Conservation (phyloP, 805 yeast genomes). For the Hanseniaspora clermontiae region DNA sequence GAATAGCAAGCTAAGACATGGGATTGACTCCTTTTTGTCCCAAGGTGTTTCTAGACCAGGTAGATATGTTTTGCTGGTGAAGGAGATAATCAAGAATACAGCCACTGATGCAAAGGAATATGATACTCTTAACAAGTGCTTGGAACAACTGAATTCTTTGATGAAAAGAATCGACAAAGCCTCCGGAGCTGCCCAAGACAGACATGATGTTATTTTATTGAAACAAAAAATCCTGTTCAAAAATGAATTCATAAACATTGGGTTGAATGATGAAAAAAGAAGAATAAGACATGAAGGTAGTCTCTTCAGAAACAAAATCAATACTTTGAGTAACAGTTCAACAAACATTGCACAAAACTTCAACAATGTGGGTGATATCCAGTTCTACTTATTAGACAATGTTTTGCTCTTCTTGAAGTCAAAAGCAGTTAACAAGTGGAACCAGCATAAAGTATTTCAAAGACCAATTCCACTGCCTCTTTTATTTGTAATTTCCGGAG, state of each 20-base stretch:
- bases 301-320: conserved; percentile 25
- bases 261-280: conserved; percentile 68
- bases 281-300: conserved; percentile 39
- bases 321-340: conserved; percentile 1
- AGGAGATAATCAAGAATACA: conserved; percentile 73
- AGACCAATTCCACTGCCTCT: conserved; percentile 75
- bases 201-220: conserved; percentile 76
- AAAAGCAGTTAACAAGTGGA: conserved; percentile 78
- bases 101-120: conserved; percentile 48
- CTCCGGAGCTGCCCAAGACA: conserved; percentile 86
- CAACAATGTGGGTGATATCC: conserved; percentile 48
- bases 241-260: conserved; percentile 77
- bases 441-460: conserved; percentile 81
- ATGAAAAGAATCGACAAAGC: conserved; percentile 65
- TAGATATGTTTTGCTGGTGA: conserved; percentile 73
- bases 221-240: conserved; percentile 73
- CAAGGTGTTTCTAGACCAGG: conserved; percentile 96
- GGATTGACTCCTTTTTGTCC: conserved; percentile 81
- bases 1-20: conserved; percentile 46
- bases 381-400: conserved; percentile 78
- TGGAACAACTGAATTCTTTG: conserved; percentile 60
- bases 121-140: conserved; percentile 51
- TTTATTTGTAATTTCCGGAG: conserved; percentile 60
- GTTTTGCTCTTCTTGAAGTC: conserved; percentile 73
- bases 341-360: conserved; percentile 8